Evolutionary conservation across 2,329 filamentous ascomycete genomes (phyloP), one percentile per base, ranked within the genome.

Genomic region (Lecanicillium sp.): DNA sequence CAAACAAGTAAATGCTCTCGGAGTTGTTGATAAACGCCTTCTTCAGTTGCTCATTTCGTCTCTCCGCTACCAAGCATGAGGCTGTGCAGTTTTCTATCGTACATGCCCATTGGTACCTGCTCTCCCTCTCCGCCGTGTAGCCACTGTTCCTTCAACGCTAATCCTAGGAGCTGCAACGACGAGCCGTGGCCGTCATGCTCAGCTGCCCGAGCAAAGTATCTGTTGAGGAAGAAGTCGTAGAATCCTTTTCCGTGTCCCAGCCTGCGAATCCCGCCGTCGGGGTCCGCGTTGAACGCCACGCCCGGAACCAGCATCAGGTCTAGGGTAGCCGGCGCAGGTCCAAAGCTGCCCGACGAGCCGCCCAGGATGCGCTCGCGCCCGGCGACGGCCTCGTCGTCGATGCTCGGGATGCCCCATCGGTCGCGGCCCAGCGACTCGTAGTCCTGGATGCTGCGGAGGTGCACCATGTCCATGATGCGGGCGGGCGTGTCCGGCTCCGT

Each of bases 181-280:
- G 62, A 60, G 44, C 63, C 58, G 26, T 62, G 56, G 35, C 60
- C 60, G 30, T 61, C 62, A 35, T 62, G 60, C 48, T 62, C 60
- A 40, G 66, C 63, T 23, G 59, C 51, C 65, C 66, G 75, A 64
- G 76, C 62, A 44, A 69, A 64, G 59, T 90, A 95, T 56, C 84
- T 81, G 60, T 84, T 80, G 62, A 98, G 70, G 66, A 95, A 98
- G 65, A 83, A 86, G 70, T 98, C 93, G 73, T 98, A 98, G 70
- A 95, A 98, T 26, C 93, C 93, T 66, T 89, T 95, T 49, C 93
- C 93, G 66, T 98, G 93, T 33, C 93, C 93, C 17, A 97, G 76
- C 57, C 93, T 79, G 56, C 84, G 79, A 52, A 93, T 77, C 11
- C 70, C 71, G 3, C 73, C 73, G 20, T 67, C 67, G 10, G 67